Conservation (phyloP, 2,329 filamentous ascomycete species). For the Pyrenophora teres region DNA sequence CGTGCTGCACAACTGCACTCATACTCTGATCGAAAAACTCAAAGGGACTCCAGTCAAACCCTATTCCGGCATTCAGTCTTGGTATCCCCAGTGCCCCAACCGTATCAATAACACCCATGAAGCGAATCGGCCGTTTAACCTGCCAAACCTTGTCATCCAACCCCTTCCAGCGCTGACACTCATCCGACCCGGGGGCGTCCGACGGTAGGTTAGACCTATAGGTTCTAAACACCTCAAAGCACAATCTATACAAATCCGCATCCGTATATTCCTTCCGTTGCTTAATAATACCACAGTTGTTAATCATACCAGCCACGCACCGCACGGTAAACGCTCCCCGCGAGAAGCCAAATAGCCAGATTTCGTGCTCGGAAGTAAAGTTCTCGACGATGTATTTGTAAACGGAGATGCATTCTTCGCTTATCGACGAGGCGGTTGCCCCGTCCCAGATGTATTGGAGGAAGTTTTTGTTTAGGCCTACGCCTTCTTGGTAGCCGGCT, state of each 20-base stretch:
- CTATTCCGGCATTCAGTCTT: conserved; percentile 41
- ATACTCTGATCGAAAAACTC: conserved; percentile 45
- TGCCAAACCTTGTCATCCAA: conserved; percentile 33
- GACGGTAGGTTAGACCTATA: conserved; percentile 36
- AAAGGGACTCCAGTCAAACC: conserved; percentile 44
- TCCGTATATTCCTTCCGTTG: conserved; percentile 8
- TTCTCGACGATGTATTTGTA: conserved; percentile 46
- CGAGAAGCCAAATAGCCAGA: conserved; percentile 54
- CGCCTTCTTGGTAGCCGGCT: conserved; percentile 46
- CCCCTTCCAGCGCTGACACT: conserved; percentile 24
- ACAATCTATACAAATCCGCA: conserved; percentile 29
- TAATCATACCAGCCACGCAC: conserved; percentile 52
- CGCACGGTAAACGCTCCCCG: conserved; percentile 53
- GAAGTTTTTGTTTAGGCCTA: conserved; percentile 44
- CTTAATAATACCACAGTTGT: conserved; percentile 49
- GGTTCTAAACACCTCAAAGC: conserved; percentile 40
- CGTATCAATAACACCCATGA: conserved; percentile 43
- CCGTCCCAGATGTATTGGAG: conserved; percentile 46
- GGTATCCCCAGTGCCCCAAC: conserved; percentile 44
- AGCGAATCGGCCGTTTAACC: conserved; percentile 37
- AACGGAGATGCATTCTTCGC: conserved; percentile 41
- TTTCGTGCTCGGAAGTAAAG: conserved; percentile 46
- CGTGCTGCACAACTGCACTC: conserved; percentile 38
- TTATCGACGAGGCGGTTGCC: conserved; percentile 43
- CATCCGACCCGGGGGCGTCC: conserved; percentile 34